Percentiles rank a stretch among this genome's conserved stretches.
Evolutionary conservation across 257 asterid species (phyloP).

Genomic region (Solanum sejunctum): DNA sequence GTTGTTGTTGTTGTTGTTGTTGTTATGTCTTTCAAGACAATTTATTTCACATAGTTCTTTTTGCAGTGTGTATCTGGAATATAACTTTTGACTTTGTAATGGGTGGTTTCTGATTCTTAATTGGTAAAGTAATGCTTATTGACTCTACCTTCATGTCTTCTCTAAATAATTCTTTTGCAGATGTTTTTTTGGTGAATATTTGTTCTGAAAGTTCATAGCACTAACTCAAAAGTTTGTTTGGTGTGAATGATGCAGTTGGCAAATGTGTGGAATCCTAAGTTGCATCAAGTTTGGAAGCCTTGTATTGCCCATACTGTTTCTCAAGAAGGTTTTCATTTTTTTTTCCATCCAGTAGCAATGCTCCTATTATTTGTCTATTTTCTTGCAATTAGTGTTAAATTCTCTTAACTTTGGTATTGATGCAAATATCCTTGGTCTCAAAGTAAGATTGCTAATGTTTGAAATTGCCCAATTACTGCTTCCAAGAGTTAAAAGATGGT

Average conservation of each 20-base stretch:
- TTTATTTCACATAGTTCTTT: not conserved
- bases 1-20: too few relatives aligned
- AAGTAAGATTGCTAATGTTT: not conserved
- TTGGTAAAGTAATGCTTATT: not conserved
- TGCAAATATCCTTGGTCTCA: not conserved
- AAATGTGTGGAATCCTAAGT: conserved; percentile 81
- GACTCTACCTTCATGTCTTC: not conserved
- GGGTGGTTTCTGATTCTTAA: not conserved
- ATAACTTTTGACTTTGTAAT: not conserved
- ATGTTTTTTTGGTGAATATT: not conserved
- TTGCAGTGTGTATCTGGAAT: not conserved
- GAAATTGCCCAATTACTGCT: not conserved
- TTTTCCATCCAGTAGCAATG: not conserved
- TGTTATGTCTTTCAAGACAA: not conserved
- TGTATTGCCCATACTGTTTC: conserved; percentile 53
- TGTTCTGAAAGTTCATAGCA: not conserved
- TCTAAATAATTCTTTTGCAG: not conserved
- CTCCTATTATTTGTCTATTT: not conserved
- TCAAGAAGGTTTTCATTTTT: conserved; percentile 43
- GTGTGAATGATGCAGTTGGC: conserved; percentile 42
- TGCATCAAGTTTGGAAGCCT: conserved; percentile 87
- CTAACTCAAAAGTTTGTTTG: not conserved
- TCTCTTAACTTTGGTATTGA: not conserved
- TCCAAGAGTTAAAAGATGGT: not conserved
- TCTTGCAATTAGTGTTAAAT: not conserved